Conservation (phyloP, 495 filamentous ascomycete species). For the Alectoria sarmentosa region DNA sequence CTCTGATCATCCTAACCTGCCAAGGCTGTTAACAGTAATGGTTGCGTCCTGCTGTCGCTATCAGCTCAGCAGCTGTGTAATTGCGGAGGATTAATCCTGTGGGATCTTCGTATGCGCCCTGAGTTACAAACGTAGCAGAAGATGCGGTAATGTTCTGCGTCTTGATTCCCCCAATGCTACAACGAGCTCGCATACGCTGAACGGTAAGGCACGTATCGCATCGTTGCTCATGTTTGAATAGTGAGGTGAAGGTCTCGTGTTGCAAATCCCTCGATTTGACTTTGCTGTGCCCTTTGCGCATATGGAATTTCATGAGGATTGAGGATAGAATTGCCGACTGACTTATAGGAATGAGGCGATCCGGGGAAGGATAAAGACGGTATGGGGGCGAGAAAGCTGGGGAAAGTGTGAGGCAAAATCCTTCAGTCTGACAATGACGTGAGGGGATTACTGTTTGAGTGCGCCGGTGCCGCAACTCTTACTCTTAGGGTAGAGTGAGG, state of each 20-base stretch:
- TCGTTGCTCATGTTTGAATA: too few relatives aligned
- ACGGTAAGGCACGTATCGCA: too few relatives aligned
- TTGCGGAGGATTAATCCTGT: neutral
- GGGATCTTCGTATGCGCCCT: neutral
- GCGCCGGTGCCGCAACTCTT: too few relatives aligned
- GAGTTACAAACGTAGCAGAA: neutral
- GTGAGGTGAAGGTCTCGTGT: neutral
- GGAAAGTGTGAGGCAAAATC: neutral
- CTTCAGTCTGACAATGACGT: neutral
- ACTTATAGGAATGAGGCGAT: neutral
- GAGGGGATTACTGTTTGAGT: too few relatives aligned
- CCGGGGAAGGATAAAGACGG: neutral
- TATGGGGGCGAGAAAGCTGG: neutral
- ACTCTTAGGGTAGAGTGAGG: too few relatives aligned
- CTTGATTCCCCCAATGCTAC: neutral
- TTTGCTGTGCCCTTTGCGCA: slow-evolving; percentile 1
- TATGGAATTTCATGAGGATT: neutral
- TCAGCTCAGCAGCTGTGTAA: neutral
- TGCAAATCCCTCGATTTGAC: too few relatives aligned
- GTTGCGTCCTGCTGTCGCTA: neutral
- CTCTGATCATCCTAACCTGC: neutral
- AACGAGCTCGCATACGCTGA: neutral
- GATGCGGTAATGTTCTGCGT: neutral
- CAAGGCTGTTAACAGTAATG: neutral
- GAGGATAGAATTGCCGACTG: neutral